phyloP scores from a whole-genome alignment of 2,329 filamentous ascomycete species.

The Parastagonospora avenae region DNA sequence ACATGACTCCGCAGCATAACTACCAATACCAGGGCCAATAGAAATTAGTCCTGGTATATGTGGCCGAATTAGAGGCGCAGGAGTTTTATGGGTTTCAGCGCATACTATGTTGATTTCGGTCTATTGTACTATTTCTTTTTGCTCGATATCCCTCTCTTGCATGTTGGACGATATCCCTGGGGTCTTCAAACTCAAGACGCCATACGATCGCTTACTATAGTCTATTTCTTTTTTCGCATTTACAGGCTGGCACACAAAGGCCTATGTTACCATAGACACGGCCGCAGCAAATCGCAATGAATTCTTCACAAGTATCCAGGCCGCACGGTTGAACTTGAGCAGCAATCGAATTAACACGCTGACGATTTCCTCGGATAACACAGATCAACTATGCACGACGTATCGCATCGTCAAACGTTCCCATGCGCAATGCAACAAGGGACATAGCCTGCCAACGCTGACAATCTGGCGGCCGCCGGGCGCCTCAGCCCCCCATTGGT shows the following conservation, averaged over 20 bases:
- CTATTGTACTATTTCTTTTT: conserved; percentile 5
- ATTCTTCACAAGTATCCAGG: neutral
- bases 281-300: conserved; percentile 5
- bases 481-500: conserved; percentile 8
- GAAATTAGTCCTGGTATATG: conserved; percentile 1
- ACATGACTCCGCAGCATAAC: conserved; percentile 37
- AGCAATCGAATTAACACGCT: neutral
- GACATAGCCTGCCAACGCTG: conserved; percentile 2
- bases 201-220: conserved; percentile 5
- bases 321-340: neutral
- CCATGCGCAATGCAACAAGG: neutral
- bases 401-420: neutral
- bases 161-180: conserved; percentile 12
- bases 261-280: conserved; percentile 5
- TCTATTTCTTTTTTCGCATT: conserved; percentile 1
- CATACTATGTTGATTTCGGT: neutral
- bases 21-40: conserved; percentile 40
- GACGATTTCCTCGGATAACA: too few species aligned
- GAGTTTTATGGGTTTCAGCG: conserved; percentile 1
- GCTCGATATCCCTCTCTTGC: conserved; percentile 21
- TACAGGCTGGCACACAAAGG: neutral
- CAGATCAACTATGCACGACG: neutral
- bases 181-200: neutral
- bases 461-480: conserved; percentile 3
- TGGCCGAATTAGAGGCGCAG: conserved; percentile 1